Percentiles rank a stretch among this genome's conserved stretches.
Evolutionary conservation across 2,329 filamentous ascomycete genomes (phyloP).

Genomic region (Calonectria ilicicola): DNA sequence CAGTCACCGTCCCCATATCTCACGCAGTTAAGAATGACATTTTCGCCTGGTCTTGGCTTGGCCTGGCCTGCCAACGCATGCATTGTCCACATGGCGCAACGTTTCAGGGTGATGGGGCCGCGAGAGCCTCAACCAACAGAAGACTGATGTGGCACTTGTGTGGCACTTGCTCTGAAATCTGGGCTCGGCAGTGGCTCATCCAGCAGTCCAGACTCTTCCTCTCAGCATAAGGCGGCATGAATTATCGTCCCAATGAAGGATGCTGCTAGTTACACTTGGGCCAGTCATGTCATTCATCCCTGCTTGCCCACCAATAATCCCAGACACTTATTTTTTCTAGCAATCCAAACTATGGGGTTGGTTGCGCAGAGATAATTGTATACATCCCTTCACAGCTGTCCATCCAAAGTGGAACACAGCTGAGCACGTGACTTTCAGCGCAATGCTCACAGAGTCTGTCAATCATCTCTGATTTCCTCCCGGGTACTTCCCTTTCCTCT

Average conservation of each 20-base stretch:
- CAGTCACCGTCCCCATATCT: slow-evolving; percentile 1
- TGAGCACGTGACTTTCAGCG: slow-evolving; percentile 3
- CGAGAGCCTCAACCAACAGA: slow-evolving; percentile 12
- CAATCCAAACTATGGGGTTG: neutral
- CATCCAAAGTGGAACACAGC: slow-evolving; percentile 18
- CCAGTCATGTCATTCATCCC: slow-evolving; percentile 1
- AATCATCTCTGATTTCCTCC: neutral
- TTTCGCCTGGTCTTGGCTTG: neutral
- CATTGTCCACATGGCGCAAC: slow-evolving; percentile 17
- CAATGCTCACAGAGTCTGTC: neutral
- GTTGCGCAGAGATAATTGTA: slow-evolving; percentile 1
- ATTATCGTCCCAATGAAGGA: neutral
- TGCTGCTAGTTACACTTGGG: neutral
- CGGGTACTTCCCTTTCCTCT: neutral
- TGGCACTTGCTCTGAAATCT: neutral
- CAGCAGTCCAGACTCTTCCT: neutral
- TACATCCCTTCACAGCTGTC: slow-evolving; percentile 6
- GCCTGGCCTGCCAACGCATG: slow-evolving; percentile 19
- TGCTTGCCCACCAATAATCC: neutral
- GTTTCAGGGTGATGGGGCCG: slow-evolving; percentile 22
- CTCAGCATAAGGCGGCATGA: slow-evolving; percentile 10
- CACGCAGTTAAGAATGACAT: neutral
- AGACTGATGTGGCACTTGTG: neutral
- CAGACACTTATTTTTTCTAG: slow-evolving; percentile 7
- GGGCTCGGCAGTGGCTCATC: neutral